Percentiles rank a stretch among this genome's conserved stretches.
Conservation (phyloP, 805 yeast genomes). For the Yamadazyma paraphyllophila region DNA sequence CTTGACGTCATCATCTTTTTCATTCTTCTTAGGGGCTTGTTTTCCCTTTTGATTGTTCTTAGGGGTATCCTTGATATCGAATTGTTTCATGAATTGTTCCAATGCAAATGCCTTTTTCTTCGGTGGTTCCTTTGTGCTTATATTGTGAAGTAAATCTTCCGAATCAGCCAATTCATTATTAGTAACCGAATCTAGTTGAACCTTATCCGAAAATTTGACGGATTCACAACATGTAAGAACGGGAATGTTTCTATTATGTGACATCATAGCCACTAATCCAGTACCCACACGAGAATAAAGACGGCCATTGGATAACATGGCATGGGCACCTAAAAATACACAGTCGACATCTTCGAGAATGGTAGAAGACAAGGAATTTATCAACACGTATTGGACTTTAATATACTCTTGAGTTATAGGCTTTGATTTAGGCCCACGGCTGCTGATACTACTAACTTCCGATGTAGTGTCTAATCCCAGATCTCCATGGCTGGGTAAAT, state of each 20-base stretch:
- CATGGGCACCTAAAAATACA: slow-evolving; percentile 94
- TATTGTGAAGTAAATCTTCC: slow-evolving; percentile 58
- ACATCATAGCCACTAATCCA: slow-evolving; percentile 88
- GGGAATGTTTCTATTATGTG: slow-evolving; percentile 84
- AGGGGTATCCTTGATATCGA: slow-evolving; percentile 26
- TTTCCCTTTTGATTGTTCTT: slow-evolving; percentile 4
- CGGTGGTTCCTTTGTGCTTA: slow-evolving; percentile 51
- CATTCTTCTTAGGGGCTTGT: slow-evolving; percentile 16
- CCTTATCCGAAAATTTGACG: slow-evolving; percentile 90
- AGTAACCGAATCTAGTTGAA: slow-evolving; percentile 94
- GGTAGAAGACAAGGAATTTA: slow-evolving; percentile 71
- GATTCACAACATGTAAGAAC: slow-evolving; percentile 95
- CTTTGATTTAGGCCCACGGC: slow-evolving; percentile 13
- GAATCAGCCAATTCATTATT: slow-evolving; percentile 85
- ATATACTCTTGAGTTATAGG: slow-evolving; percentile 53
- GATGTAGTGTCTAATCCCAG: slow-evolving; percentile 16
- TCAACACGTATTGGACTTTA: slow-evolving; percentile 72
- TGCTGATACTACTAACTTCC: slow-evolving; percentile 18
- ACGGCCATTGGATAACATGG: slow-evolving; percentile 93
- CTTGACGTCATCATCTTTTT: slow-evolving; percentile 18
- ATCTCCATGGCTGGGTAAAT: slow-evolving; percentile 13
- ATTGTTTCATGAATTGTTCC: slow-evolving; percentile 55
- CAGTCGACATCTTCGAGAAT: slow-evolving; percentile 84
- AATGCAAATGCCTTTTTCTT: slow-evolving; percentile 60
- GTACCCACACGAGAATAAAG: slow-evolving; percentile 93